A percentile compares a stretch with the other conserved stretches of the same genome.
Conservation (phyloP, 2,329 filamentous ascomycete genomes). For the Cytospora paraplurivora region DNA sequence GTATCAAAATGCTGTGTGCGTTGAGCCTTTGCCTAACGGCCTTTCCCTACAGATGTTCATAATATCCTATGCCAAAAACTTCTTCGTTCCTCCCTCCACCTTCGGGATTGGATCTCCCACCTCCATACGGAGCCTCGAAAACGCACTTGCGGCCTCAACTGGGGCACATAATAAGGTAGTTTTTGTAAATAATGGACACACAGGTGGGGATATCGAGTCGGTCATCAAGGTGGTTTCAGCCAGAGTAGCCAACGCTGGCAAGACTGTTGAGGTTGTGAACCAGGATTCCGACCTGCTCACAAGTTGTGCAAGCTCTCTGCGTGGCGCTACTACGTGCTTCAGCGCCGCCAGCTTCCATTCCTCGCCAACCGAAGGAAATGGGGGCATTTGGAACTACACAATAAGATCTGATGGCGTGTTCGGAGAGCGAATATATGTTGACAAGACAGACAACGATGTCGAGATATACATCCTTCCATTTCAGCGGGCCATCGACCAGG, state of each 20-base stretch:
- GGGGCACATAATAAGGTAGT: conserved; percentile 60
- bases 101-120: conserved; percentile 70
- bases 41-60: conserved; percentile 46
- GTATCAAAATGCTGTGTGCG: too few relatives aligned
- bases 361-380: conserved; percentile 62
- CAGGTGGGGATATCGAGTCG: conserved; percentile 69
- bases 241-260: conserved; percentile 48
- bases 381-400: conserved; percentile 69
- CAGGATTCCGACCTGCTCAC: conserved; percentile 28
- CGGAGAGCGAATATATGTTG: conserved; percentile 55
- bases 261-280: conserved; percentile 35
- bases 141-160: conserved; percentile 61
- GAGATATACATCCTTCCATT: conserved; percentile 69
- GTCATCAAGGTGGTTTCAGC: conserved; percentile 66
- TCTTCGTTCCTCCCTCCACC: conserved; percentile 76
- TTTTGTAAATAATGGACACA: conserved; percentile 75
- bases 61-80: conserved; percentile 73
- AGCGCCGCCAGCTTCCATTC: conserved; percentile 72
- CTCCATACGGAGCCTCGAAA: conserved; percentile 63
- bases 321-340: conserved; percentile 71
- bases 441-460: conserved; percentile 59
- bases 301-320: conserved; percentile 60
- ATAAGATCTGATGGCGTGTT: conserved; percentile 64
- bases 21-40: neutral
- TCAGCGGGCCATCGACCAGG: conserved; percentile 67